Base-by-base conservation (phyloP, 108 stramenopile species). In the Fragilariopsis cylindrus region DNA sequence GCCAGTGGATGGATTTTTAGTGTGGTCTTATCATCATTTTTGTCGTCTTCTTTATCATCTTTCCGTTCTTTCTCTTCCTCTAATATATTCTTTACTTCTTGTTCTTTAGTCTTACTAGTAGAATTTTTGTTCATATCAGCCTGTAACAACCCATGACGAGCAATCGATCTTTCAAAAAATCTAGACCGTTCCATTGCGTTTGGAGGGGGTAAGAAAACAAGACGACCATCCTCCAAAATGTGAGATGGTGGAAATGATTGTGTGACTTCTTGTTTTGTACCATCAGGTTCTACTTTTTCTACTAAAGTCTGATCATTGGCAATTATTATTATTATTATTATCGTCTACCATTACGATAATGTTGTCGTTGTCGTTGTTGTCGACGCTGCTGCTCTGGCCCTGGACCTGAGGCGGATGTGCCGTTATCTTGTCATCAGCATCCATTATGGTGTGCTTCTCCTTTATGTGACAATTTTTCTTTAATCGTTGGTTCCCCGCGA, bases 121-220 rank as follows among this genome's bases (percentile, higher is more conserved):
- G n/a, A 39, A 40, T 49, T 50, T 54, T 69, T 48, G 39, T 47
- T 19, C 72, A 79, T 65, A 54, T 82, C 69, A 13, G 72, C 71
- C 55, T 81, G 42, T 55, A 93, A 79, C 6, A 93, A 73, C 46
- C 85, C 81, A 71, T 90, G 83, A 7, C 82, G 72, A 13, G 89
- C 89, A 75, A 90, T 88, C 12, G 87, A 84, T 75, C 89, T 76
- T 76, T 89, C 90, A 66, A 94, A 86, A 73, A 86, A 90, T 9
- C 76, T 55, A 45, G 86, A 75, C 18, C 84, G 77, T 66, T 91
- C 88, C 15, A 49, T 7, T 5, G 65, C 60, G 12, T 87, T 82
- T 9, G 93, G 87, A 18, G 81, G 77, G 8, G 93, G 90, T 7
- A 94, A 78, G 48, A 79, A 87, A 3, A 94, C 65, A 66, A 83